Base-by-base conservation (phyloP, 805 yeast genomes). In the Yarrowia sp. region DNA sequence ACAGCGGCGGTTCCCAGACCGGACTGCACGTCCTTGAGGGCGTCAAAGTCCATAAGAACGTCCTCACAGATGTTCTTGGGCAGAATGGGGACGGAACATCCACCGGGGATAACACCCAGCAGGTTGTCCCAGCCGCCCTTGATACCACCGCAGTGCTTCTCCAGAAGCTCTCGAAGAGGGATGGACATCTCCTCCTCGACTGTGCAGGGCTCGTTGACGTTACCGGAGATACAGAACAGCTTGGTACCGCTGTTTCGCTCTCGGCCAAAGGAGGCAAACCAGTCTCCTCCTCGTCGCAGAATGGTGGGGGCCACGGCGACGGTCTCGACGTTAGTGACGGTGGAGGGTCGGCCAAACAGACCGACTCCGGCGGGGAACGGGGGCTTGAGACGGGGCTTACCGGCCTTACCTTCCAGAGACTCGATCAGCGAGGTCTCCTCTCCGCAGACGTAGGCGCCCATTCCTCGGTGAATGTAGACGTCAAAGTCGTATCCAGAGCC, bases 351-450 rank as follows among this genome's bases (percentile, higher is more conserved):
- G 75, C 97, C 97, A 73, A 89, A 91, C 68, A 91, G 82, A 74
- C 97, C 97, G 69, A 91, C 94, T 75, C 96, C 97, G 42, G 96
- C 97, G 42, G 97, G 97, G 85, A 91, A 91, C 71, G 97, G 97
- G 43, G 97, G 97, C 86, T 91, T 91, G 78, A 91, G 84, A 80
- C 97, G 87, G 73, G 97, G 97, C 80, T 91, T 91, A 72, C 97
- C 97, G 68, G 95, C 96, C 79, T 91, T 91, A 74, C 97, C 97
- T 81, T 91, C 97, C 67, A 91, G 82, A 3, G 93, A 87, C 81
- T 91, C 97, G 76, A 91, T 90, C 76, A 91, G 81, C 6, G 96
- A 92, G 50, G 97, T 91, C 80, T 91, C 97, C 80, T 91, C 97
- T 74, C 97, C 97, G 80, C 97, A 91, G 64, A 91, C 85, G 79